Evolutionary conservation across 805 yeast species (phyloP).

Genomic region (Komagataella mondaviorum): DNA sequence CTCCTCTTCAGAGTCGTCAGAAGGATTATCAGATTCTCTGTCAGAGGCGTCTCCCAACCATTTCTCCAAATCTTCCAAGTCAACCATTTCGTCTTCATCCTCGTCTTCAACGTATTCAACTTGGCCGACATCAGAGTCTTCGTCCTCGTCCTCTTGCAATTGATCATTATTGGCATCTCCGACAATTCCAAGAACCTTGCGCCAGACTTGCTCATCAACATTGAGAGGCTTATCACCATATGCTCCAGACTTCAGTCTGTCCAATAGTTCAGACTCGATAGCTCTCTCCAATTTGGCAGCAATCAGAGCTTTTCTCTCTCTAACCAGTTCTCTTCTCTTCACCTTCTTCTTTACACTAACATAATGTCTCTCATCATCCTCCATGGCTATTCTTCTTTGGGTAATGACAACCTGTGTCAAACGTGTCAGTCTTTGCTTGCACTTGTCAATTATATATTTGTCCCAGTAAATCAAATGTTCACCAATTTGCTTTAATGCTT

Average conservation of each 20-base stretch:
- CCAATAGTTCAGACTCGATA: slow-evolving; percentile 89
- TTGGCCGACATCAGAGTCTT: slow-evolving; percentile 54
- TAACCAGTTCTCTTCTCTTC: slow-evolving; percentile 81
- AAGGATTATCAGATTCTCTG: slow-evolving; percentile 21
- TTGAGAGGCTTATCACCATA: slow-evolving; percentile 96
- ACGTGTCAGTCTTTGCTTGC: slow-evolving; percentile 92
- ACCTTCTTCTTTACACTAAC: slow-evolving; percentile 92
- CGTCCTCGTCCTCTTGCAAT: slow-evolving; percentile 37
- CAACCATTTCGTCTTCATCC: slow-evolving; percentile 80
- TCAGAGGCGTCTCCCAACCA: slow-evolving; percentile 49
- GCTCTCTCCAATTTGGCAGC: slow-evolving; percentile 97
- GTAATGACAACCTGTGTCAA: slow-evolving; percentile 92
- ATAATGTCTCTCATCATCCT: slow-evolving; percentile 84
- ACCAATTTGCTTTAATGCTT: slow-evolving; percentile 82
- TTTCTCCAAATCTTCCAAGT: slow-evolving; percentile 83
- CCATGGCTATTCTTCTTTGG: slow-evolving; percentile 83
- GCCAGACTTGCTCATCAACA: slow-evolving; percentile 94
- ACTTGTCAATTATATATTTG: slow-evolving; percentile 77
- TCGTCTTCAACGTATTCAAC: slow-evolving; percentile 86
- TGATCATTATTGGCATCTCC: slow-evolving; percentile 50
- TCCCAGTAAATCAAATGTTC: slow-evolving; percentile 87
- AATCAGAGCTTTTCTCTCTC: slow-evolving; percentile 92
- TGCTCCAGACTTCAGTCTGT: slow-evolving; percentile 93
- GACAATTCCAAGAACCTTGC: slow-evolving; percentile 70
- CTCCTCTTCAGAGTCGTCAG: slow-evolving; percentile 20